Evolutionary conservation across 768 basidiomycete species (phyloP), one percentile per base, ranked within the genome.

Genomic region (Boletus rubroflammeus): DNA sequence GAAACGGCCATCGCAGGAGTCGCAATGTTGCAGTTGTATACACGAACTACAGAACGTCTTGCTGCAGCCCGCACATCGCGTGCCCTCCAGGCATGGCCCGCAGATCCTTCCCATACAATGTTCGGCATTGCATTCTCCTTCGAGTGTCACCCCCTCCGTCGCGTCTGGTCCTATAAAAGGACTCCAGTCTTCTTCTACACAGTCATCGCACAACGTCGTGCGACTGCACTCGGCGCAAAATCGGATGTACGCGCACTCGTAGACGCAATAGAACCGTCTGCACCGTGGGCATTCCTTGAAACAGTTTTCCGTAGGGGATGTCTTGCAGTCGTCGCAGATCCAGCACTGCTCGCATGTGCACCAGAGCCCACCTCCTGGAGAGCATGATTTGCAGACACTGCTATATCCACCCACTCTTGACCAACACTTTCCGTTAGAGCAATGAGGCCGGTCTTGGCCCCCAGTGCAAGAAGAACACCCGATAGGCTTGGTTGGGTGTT

Each of bases 251-350:
- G 55, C 51, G 67, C 66, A 69, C 3, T 42, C 43, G 21, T 56
- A 31, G 21, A 43, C 15, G 51, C 65, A 67, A 39, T 50, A 67
- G 42, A 41, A 43, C 48, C 41, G 46, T 32, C 1, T 51, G 55
- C 67, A 67, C 25, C 28, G 62, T 19, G 57, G 54, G 10, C 66
- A 69, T 0, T 19, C 19, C 28, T 55, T 55, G 54, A 61, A 50
- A 40, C 59, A 44, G 29, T 49, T 49, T 2, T 42, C 41, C 35
- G 25, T 46, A 9, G 54, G 15, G 29, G 55, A 51, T 2, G 42
- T 13, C 44, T 46, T 51, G 56, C 66, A 67, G 45, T 65, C 61
- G 32, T 67, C 64, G 48, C 65, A 67, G 11, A 57, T 38, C 65
- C 66, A 63, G 45, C 51, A 55, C 21, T 47, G 47, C 36, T 55